A percentile compares a stretch with the other conserved stretches of the same genome.
phyloP scores from a whole-genome alignment of 164 flowering plant species.

The Dillenia turbinata region DNA sequence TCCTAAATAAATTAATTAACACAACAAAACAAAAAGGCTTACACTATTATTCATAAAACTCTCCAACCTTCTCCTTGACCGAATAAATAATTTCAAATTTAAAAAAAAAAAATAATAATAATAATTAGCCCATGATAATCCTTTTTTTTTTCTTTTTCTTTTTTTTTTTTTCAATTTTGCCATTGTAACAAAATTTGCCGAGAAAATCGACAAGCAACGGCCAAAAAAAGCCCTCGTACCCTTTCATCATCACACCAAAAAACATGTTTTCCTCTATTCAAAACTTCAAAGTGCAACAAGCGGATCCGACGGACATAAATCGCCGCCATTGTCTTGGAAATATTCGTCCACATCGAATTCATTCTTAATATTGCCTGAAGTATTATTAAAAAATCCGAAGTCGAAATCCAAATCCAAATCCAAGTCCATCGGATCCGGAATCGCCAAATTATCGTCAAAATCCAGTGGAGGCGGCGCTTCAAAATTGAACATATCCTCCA shows the following conservation, averaged over 20 bases:
- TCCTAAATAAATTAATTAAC: no score
- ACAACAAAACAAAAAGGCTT: no score
- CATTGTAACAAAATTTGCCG: constrained; percentile 35
- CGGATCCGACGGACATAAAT: constrained; percentile 19
- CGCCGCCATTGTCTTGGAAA: constrained; percentile 35
- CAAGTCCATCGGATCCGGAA: background rate
- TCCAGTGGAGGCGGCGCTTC: constrained; percentile 17
- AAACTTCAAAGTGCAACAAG: constrained; percentile 19
- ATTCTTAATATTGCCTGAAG: background rate
- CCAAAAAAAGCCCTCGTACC: background rate
- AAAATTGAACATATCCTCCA: constrained; percentile 32
- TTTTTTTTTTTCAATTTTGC: background rate
- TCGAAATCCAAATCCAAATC: constrained; percentile 16
- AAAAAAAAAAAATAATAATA: background rate
- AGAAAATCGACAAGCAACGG: constrained; percentile 13
- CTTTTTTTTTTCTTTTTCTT: background rate
- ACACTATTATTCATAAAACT: no score
- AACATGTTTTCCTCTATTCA: background rate
- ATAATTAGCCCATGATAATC: constrained; percentile 1
- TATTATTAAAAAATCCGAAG: constrained; percentile 16
- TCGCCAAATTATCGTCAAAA: constrained; percentile 19
- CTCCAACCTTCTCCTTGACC: no score
- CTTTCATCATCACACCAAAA: no score
- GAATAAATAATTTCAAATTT: background rate
- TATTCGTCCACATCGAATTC: constrained; percentile 35